Conservation (phyloP, 2,329 filamentous ascomycete species). For the Madurella mycetomatis region DNA sequence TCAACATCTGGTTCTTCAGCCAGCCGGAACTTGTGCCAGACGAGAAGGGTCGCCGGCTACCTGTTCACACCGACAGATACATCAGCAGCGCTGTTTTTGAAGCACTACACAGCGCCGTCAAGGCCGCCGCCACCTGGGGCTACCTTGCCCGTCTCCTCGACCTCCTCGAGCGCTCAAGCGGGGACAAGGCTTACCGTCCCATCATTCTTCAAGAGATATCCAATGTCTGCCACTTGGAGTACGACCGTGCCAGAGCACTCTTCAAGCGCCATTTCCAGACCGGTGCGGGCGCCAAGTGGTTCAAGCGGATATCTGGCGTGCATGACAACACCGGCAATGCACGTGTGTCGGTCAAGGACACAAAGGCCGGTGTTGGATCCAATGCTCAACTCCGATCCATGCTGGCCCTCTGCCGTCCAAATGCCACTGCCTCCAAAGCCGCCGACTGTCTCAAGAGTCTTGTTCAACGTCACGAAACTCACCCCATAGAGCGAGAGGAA, state of each 20-base stretch:
- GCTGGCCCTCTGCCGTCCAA: constrained; percentile 40
- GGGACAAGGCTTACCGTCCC: constrained; percentile 29
- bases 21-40: constrained; percentile 41
- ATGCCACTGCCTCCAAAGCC: constrained; percentile 34
- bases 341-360: constrained; percentile 39
- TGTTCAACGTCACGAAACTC: constrained; percentile 32
- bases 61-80: constrained; percentile 37
- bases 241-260: constrained; percentile 32
- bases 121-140: constrained; percentile 36
- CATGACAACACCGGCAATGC: constrained; percentile 35
- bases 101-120: constrained; percentile 34
- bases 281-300: constrained; percentile 35
- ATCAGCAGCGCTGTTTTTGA: constrained; percentile 42
- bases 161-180: constrained; percentile 25
- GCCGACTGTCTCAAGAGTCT: constrained; percentile 40
- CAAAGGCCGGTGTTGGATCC: constrained; percentile 34
- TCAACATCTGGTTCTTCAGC: constrained; percentile 38
- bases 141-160: constrained; percentile 37
- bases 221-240: constrained; percentile 44
- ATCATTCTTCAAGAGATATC: constrained; percentile 43
- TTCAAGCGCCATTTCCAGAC: constrained; percentile 41
- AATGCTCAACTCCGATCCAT: constrained; percentile 42
- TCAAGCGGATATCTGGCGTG: constrained; percentile 36
- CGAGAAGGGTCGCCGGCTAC: constrained; percentile 39
- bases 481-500: constrained; percentile 33